A percentile compares a stretch with the other conserved stretches of the same genome.
These are phyloP conservation scores for Inga leiocalycina DNA, from an alignment of 306 rosid species.

Conservation along the genomic window DNA sequence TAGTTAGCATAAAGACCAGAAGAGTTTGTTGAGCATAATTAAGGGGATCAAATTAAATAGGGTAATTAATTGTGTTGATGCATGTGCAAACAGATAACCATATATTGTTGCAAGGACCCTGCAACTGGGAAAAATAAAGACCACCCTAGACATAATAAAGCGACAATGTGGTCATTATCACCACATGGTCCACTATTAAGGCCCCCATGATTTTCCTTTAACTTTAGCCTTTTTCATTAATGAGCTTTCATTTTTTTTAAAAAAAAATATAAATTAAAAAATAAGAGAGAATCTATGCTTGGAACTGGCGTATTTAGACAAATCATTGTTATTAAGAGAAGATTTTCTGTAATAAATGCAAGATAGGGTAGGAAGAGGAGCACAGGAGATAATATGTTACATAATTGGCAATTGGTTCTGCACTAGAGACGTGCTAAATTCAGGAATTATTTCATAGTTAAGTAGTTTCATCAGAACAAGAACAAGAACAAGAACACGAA, in stretches of 20 bases:
- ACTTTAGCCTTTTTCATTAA: conserved; percentile 32
- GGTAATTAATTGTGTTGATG: not conserved
- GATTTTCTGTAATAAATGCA: conserved; percentile 13
- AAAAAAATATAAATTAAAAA: not conserved
- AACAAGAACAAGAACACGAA: no score
- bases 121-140: conserved; percentile 36
- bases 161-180: conserved; percentile 44
- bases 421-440: conserved; percentile 19
- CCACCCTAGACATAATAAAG: conserved; percentile 21
- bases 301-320: conserved; percentile 23
- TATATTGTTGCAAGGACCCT: not conserved
- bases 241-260: not conserved
- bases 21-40: not conserved
- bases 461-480: not conserved
- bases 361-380: not conserved
- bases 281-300: conserved; percentile 40
- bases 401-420: not conserved
- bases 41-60: conserved; percentile 1
- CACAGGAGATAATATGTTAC: not conserved
- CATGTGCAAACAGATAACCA: conserved; percentile 26
- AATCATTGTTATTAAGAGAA: not conserved
- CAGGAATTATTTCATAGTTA: conserved; percentile 8
- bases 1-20: not conserved
- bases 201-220: conserved; percentile 34
- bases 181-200: conserved; percentile 48